These are phyloP conservation scores for Colletotrichum australisinense DNA, from an alignment of 2,329 filamentous ascomycete genomes.

Conservation along the genomic window DNA sequence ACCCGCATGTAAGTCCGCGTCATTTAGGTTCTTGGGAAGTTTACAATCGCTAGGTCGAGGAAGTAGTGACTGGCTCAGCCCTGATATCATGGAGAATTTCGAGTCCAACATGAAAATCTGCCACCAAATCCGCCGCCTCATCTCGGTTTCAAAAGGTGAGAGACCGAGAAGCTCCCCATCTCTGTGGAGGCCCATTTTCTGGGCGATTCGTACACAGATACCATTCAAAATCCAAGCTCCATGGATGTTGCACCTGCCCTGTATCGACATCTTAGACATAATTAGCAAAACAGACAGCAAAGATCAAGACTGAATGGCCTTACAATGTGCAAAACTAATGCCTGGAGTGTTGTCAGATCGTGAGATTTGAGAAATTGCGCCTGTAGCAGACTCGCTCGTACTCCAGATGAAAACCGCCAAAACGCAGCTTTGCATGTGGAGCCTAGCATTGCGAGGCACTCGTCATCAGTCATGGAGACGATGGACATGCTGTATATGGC, in stretches of 20 bases:
- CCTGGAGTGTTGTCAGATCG: slow-evolving; percentile 68
- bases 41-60: slow-evolving; percentile 66
- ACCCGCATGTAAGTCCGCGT: slow-evolving; percentile 67
- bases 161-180: slow-evolving; percentile 68
- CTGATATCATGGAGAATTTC: slow-evolving; percentile 67
- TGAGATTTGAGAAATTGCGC: slow-evolving; percentile 68
- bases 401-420: slow-evolving; percentile 61
- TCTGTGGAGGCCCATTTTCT: slow-evolving; percentile 74
- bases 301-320: slow-evolving; percentile 37
- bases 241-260: slow-evolving; percentile 68
- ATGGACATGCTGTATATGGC: slow-evolving; percentile 69
- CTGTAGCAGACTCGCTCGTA: slow-evolving; percentile 59
- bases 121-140: slow-evolving; percentile 75
- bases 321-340: slow-evolving; percentile 67
- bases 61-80: slow-evolving; percentile 66
- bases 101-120: slow-evolving; percentile 69
- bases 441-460: slow-evolving; percentile 64
- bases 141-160: slow-evolving; percentile 72
- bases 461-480: slow-evolving; percentile 66
- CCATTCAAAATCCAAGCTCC: slow-evolving; percentile 71
- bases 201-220: slow-evolving; percentile 70
- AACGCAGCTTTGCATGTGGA: slow-evolving; percentile 60
- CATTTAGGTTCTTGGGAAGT: slow-evolving; percentile 70
- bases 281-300: background rate
- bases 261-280: slow-evolving; percentile 61